Evolutionary conservation across 2,329 filamentous ascomycete species (phyloP).

Genomic region (Elsinoe ampelina): DNA sequence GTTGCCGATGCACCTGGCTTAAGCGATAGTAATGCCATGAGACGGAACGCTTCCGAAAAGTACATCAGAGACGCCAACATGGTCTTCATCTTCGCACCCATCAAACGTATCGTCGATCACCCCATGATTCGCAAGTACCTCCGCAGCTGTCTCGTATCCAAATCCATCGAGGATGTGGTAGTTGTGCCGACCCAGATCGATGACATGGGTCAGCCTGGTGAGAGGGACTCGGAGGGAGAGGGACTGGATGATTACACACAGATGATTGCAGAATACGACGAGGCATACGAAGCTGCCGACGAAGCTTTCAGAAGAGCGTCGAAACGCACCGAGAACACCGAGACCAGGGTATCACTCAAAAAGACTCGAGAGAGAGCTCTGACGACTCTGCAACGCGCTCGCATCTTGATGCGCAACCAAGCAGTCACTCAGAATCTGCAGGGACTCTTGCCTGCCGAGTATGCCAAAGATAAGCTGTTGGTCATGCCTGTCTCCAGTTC

Average conservation of each 20-base stretch:
- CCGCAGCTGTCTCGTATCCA: background rate
- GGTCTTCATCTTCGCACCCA: background rate
- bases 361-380: background rate
- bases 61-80: background rate
- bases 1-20: conserved; percentile 13
- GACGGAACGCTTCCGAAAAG: background rate
- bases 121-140: background rate
- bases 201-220: background rate
- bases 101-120: background rate
- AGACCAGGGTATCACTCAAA: background rate
- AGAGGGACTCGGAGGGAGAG: background rate
- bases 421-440: background rate
- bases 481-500: background rate
- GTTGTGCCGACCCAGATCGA: background rate
- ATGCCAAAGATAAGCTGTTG: background rate
- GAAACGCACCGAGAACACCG: background rate
- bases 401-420: background rate
- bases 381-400: background rate
- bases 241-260: background rate
- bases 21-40: conserved; percentile 3
- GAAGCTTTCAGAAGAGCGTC: background rate
- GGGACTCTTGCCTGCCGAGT: background rate
- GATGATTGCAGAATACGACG: background rate
- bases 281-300: background rate
- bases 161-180: background rate